These are phyloP conservation scores for Durotheca rogersii DNA, from an alignment of 495 filamentous ascomycete genomes.

Conservation along the genomic window DNA sequence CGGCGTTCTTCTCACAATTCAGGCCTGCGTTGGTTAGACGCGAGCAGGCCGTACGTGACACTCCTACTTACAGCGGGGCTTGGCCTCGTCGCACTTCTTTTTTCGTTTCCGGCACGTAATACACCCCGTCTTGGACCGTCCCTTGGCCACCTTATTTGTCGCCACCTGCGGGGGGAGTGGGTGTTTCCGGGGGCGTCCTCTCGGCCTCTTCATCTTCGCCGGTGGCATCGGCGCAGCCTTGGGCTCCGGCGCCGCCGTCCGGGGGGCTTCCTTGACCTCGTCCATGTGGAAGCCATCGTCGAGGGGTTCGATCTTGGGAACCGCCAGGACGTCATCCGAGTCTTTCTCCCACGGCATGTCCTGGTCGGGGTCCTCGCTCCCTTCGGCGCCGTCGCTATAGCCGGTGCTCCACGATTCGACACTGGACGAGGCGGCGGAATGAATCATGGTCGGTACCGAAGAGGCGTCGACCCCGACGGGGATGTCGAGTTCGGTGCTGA, in stretches of 20 bases:
- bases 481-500: conserved; percentile 50
- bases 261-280: conserved; percentile 46
- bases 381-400: conserved; percentile 31
- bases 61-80: conserved; percentile 68
- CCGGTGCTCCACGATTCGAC: conserved; percentile 39
- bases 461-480: conserved; percentile 36
- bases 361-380: conserved; percentile 24
- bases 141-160: conserved; percentile 71
- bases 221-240: conserved; percentile 23
- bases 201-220: conserved; percentile 55
- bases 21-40: conserved; percentile 56
- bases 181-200: conserved; percentile 85
- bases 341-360: conserved; percentile 43
- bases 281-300: conserved; percentile 51
- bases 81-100: conserved; percentile 98
- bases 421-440: conserved; percentile 38
- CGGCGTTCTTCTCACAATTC: conserved; percentile 92
- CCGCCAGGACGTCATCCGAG: conserved; percentile 37
- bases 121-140: conserved; percentile 91
- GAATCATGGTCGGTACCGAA: conserved; percentile 33
- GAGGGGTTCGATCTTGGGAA: conserved; percentile 49
- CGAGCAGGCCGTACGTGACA: background rate
- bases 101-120: conserved; percentile 88
- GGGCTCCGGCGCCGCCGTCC: conserved; percentile 30
- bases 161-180: conserved; percentile 56